These are phyloP conservation scores for Diutina sp. DNA, from an alignment of 1,139 yeast species.

Conservation along the genomic window DNA sequence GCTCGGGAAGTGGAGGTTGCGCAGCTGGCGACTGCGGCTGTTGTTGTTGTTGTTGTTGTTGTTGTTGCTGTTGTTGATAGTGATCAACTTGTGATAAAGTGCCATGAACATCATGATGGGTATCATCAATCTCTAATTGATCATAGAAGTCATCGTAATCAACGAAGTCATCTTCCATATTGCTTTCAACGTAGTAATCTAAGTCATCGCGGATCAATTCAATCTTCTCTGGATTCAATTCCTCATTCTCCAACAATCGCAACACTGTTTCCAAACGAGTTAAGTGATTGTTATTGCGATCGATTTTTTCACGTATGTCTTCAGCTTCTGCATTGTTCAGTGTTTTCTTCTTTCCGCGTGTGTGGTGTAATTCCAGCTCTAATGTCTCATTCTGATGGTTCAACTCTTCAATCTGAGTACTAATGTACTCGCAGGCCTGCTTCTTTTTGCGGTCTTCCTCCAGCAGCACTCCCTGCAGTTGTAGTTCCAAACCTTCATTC, in stretches of 20 bases:
- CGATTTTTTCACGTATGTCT: constrained; percentile 23
- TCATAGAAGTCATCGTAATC: constrained; percentile 94
- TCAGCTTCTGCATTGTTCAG: background rate
- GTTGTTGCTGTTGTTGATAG: background rate
- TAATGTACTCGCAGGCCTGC: constrained; percentile 63
- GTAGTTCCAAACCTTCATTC: constrained; percentile 78
- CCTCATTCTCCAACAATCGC: constrained; percentile 72
- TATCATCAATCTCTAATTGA: constrained; percentile 62
- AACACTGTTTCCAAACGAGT: constrained; percentile 67
- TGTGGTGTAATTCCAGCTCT: constrained; percentile 64
- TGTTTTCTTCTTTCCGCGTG: constrained; percentile 31
- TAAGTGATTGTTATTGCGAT: constrained; percentile 72
- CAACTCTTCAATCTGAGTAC: constrained; percentile 68
- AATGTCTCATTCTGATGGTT: constrained; percentile 70
- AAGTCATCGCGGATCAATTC: constrained; percentile 82
- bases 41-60: background rate
- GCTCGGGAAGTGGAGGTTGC: background rate
- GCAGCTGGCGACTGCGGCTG: background rate
- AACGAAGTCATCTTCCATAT: constrained; percentile 90
- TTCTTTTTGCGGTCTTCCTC: constrained; percentile 51
- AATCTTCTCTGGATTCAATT: constrained; percentile 68
- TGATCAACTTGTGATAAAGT: background rate
- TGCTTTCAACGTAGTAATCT: constrained; percentile 86
- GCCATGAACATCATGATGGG: constrained; percentile 3
- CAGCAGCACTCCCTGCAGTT: constrained; percentile 14